Evolutionary conservation across 345 rosid species (phyloP), one percentile per base, ranked within the genome.

Genomic region (Sonneratia alba): DNA sequence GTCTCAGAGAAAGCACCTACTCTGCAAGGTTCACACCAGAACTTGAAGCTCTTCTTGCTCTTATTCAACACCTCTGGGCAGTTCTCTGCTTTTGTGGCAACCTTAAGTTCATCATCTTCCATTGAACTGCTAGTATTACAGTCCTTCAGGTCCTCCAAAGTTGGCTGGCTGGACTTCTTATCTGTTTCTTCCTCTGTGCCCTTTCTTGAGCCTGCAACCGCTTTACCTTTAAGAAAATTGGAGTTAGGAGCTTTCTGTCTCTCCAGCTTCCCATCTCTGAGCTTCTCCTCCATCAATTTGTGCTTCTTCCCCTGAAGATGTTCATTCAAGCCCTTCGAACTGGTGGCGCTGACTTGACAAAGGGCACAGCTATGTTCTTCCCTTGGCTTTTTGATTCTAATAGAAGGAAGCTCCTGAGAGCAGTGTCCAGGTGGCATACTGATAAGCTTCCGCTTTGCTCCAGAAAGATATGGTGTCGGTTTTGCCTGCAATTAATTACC

Each of bases 11-110:
- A 34, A 1, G 81, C 76, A 32, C 81, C 76, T 69, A 87, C 38
- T 15, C 65, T 72, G 76, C 96, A 92, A 21, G 49, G 66, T 56
- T 82, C 79, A 49, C 97, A 92, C 96, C 87, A 79, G 77, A 83
- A 68, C 64, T 69, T 69, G 49, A 70, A 84, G 59, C 12, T 34
- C 66, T 51, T 70, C 72, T 69, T 77, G 62, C 40, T 71, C 66
- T 21, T 62, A 40, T 57, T 74, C 37, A 13, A 22, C 55, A 40
- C 32, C 12, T 55, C 51, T 34, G 63, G 65, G 18, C 57, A 36
- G 64, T 37, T 40, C 65, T 47, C 43, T 34, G 27, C 61, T 56
- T 42, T 57, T 36, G 64, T 66, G 64, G 59, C 71, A 72, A 64
- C 68, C 69, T 47, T 65, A 63, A 36, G 27, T 19, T 36, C 42